Conservation (phyloP, 2,329 filamentous ascomycete genomes). For the Nigrospora sphaerica region DNA sequence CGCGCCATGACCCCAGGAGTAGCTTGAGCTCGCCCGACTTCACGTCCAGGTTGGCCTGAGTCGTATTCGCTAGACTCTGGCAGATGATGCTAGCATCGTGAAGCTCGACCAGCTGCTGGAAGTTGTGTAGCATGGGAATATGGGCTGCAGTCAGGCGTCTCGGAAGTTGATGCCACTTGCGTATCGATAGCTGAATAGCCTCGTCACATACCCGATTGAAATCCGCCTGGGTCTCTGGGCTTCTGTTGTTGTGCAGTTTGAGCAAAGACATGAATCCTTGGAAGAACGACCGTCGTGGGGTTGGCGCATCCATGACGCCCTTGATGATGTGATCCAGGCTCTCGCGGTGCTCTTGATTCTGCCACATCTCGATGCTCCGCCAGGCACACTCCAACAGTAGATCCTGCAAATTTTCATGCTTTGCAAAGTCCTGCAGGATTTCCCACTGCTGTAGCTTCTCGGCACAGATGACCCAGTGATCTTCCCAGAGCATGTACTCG, state of each 20-base stretch:
- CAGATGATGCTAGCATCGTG: conserved; percentile 98
- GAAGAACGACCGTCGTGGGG: conserved; percentile 90
- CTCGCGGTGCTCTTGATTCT: conserved; percentile 75
- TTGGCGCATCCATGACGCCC: conserved; percentile 94
- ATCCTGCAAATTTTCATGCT: conserved; percentile 98
- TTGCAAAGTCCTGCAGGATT: conserved; percentile 92
- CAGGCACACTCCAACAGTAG: conserved; percentile 91
- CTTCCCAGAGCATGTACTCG: conserved; percentile 99
- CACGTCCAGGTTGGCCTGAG: conserved; percentile 74
- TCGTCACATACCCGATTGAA: conserved; percentile 92
- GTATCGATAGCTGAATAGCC: conserved; percentile 91
- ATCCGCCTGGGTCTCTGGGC: conserved; percentile 60
- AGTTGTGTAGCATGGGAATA: conserved; percentile 90
- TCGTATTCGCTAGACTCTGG: conserved; percentile 80
- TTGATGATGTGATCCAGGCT: conserved; percentile 91
- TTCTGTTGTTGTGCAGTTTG: conserved; percentile 82
- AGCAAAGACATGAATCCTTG: conserved; percentile 96
- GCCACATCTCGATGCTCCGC: conserved; percentile 95
- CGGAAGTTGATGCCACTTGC: conserved; percentile 98
- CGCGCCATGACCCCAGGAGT: conserved; percentile 88
- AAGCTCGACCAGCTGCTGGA: conserved; percentile 94
- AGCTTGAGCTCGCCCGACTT: conserved; percentile 96
- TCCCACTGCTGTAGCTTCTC: conserved; percentile 99
- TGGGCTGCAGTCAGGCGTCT: conserved; percentile 90
- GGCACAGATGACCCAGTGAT: conserved; percentile 96